Evolutionary conservation across 208 protist species (phyloP), one percentile per base, ranked within the genome.

Genomic region (Herpetomonas tarakana): DNA sequence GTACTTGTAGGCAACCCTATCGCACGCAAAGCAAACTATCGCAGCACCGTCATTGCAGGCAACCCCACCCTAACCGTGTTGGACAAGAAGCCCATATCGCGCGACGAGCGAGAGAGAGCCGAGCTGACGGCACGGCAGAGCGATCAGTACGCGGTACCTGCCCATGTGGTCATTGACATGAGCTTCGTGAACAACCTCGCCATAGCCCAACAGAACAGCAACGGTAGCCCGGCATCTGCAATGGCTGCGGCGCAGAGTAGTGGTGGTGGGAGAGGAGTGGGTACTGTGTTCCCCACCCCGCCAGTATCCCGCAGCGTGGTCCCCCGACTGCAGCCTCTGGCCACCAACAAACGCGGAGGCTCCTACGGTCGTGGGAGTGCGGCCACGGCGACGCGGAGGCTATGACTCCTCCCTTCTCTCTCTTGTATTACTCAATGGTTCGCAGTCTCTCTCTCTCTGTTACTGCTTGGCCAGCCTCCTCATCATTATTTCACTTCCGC

Each of bases 151-250:
- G 49, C 69, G 21, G 72, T 65, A 4, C 83, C 88, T 18, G 76
- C 86, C 12, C 91, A 91, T 46, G 74, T 94, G 11, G 68, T 91
- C 14, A 74, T 94, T 31, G 88, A 94, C 65, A 62, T 89, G 66
- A 76, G 67, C 73, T 79, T 62, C 26, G 27, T 78, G n/a, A 39
- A 47, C 0, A 31, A 25, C 22, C 24, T 27, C 3, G 65, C n/a
- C 19, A 22, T 22, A 1, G 46, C 11, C 2, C 21, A 47, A 14
- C n/a, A 54, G n/a, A 6, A 30, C 14, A 54, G 6, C 16, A 49
- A 41, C 35, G 35, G 35, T 6, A 14, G 35, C 6, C 35, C 35
- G 35, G 35, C 9, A 6, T 41, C 44, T 24, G 44, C 44, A 49
- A 22, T 22, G 11, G 19, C 44, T 24, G 44, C 11, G 16, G 44